Percentiles rank a stretch among this genome's conserved stretches.
Conservation (phyloP, 2,329 filamentous ascomycete genomes). For the Calonectria leucothoes region DNA sequence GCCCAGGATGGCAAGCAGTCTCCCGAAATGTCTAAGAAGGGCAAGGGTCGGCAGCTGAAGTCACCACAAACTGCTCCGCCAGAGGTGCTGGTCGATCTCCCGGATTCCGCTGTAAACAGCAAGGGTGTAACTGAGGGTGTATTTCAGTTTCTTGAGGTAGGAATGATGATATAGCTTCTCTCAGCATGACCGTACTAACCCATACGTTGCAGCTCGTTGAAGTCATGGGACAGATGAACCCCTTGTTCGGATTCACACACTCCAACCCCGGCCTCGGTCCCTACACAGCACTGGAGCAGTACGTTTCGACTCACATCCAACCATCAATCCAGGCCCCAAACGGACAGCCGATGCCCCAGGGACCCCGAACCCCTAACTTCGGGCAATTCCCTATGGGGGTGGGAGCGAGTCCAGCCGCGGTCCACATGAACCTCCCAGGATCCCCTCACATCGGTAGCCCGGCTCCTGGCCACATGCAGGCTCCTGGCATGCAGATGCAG, state of each 20-base stretch:
- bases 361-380: conserved; percentile 66
- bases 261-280: conserved; percentile 65
- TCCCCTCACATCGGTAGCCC: conserved; percentile 72
- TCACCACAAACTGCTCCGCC: conserved; percentile 70
- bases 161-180: conserved; percentile 32
- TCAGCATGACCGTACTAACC: conserved; percentile 37
- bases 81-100: conserved; percentile 67
- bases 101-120: conserved; percentile 67
- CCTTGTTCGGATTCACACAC: conserved; percentile 70
- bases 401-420: conserved; percentile 68
- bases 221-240: conserved; percentile 75
- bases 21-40: conserved; percentile 76
- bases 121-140: conserved; percentile 71
- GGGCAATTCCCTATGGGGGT: conserved; percentile 69
- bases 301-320: conserved; percentile 62
- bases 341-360: conserved; percentile 61
- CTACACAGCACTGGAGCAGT: conserved; percentile 70
- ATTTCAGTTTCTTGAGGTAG: conserved; percentile 73
- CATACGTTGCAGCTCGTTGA: conserved; percentile 65
- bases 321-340: conserved; percentile 54
- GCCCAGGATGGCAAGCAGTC: conserved; percentile 67
- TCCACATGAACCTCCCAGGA: conserved; percentile 71
- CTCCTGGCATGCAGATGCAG: conserved; percentile 74
- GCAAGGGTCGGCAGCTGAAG: conserved; percentile 68
- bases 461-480: conserved; percentile 71